Evolutionary conservation across 176 grass and related monocot species (phyloP).

Genomic region (Poa pratensis): DNA sequence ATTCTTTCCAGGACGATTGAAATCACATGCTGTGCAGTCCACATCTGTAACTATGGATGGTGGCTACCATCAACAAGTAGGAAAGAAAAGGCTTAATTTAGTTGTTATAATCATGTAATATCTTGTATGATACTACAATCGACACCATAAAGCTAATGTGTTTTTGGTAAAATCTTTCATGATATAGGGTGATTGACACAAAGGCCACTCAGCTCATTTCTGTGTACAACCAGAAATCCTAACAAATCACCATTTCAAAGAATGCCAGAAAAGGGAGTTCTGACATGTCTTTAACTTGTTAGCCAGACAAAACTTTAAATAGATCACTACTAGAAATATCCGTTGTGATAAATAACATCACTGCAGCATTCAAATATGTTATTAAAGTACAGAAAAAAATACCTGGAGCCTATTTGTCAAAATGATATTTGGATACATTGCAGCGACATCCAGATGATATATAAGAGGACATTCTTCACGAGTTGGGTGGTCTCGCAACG

Average conservation of each 20-base stretch:
- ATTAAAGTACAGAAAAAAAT: conserved; percentile 35
- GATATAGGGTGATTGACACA: background rate
- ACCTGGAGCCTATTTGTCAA: conserved; percentile 99
- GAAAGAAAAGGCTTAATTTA: conserved; percentile 15
- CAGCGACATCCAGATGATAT: conserved; percentile 99
- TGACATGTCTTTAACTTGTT: conserved; percentile 14
- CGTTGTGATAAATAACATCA: conserved; percentile 27
- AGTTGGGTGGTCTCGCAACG: conserved; percentile 83
- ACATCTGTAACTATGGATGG: conserved; percentile 98
- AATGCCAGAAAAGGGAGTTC: conserved; percentile 16
- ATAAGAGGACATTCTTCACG: conserved; percentile 91
- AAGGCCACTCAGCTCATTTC: conserved; percentile 7
- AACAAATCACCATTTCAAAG: conserved; percentile 6
- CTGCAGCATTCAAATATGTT: conserved; percentile 14
- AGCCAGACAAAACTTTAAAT: conserved; percentile 12
- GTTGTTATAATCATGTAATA: conserved; percentile 32
- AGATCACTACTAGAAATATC: conserved; percentile 30
- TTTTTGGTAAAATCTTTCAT: conserved; percentile 28
- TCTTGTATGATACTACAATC: conserved; percentile 15
- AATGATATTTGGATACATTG: conserved; percentile 99
- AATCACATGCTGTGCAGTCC: conserved; percentile 96
- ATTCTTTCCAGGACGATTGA: conserved; percentile 97
- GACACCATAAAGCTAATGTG: conserved; percentile 9
- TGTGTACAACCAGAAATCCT: conserved; percentile 30
- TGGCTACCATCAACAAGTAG: conserved; percentile 60